Base-by-base conservation (phyloP, 2,329 filamentous ascomycete genomes). In the Ustulina deusta region DNA sequence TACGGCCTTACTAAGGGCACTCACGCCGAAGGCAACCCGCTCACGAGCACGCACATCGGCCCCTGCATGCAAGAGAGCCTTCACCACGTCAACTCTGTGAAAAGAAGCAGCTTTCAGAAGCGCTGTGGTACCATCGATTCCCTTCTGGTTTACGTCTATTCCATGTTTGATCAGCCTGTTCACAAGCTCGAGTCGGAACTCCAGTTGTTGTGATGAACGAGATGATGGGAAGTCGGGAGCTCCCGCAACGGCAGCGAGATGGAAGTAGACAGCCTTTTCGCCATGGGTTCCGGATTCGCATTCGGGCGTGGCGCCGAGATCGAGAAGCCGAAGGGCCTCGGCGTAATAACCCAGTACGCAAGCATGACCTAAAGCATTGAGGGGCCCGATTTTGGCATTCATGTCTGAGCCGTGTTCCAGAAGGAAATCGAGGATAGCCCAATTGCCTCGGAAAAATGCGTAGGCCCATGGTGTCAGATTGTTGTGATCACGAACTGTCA, bases 281-380 rank as follows among this genome's bases (percentile, higher is more conserved):
- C 27, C 7, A 34, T 27, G 2, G 7, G 2, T 42, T 44, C 4
- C 46, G 42, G 5, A 17, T 22, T 22, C 22, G 2, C 11, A 67
- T 36, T 63, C 20, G 29, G 42, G 40, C n/a, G 65, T 68, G 13
- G 59, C 69, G 15, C 71, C 72, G 25, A 73, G 61, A 46, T 74
- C 69, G n/a, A 73, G 69, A 27, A 74, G 52, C 20, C 69, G 63
- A 49, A 72, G 54, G 42, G 72, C 72, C 51, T 74, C 73, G 17
- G 34, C 52, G 52, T 72, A 74, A 27, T 66, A 69, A 1, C 61
- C 52, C 15, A 63, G 15, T 25, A 58, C 48, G 54, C 71, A 74
- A 10, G 72, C 72, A 46, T 75, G 64, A 7, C 68, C 63, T 32
- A 74, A 44, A 17, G 72, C 57, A 46, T 51, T 67, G n/a, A 63